These are phyloP conservation scores for Carex cristatella DNA, from an alignment of 176 grass and related monocot species.

Conservation along the genomic window DNA sequence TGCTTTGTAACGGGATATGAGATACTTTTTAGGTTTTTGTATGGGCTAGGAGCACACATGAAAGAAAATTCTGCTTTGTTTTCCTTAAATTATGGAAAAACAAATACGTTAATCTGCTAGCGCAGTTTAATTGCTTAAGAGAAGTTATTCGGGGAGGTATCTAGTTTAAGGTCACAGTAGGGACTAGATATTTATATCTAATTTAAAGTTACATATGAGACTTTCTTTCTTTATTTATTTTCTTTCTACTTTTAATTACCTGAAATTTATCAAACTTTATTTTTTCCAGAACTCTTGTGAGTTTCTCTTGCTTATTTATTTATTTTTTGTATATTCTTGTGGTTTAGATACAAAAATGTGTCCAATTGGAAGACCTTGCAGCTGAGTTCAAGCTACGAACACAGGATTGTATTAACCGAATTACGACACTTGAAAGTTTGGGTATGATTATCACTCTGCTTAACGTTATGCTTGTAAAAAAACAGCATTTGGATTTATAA, in stretches of 20 bases:
- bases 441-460: slow-evolving; percentile 36
- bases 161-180: not conserved
- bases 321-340: not conserved
- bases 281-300: not conserved
- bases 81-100: not conserved
- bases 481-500: not conserved
- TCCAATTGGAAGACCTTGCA: slow-evolving; percentile 87
- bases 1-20: not conserved
- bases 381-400: slow-evolving; percentile 88
- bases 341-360: slow-evolving; percentile 84
- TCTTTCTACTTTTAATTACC: not conserved
- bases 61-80: not conserved
- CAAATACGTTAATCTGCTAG: not conserved
- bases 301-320: not conserved
- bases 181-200: not conserved
- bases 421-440: slow-evolving; percentile 64
- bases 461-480: not conserved
- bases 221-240: not conserved
- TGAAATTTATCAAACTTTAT: not conserved
- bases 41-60: not conserved
- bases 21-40: not conserved
- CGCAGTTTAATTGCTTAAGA: not conserved
- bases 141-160: not conserved
- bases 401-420: slow-evolving; percentile 95
- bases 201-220: not conserved